Evolutionary conservation across 139 green algal species (phyloP), one percentile per base, ranked within the genome.

Genomic region (Tetradesmus lagerheimii): DNA sequence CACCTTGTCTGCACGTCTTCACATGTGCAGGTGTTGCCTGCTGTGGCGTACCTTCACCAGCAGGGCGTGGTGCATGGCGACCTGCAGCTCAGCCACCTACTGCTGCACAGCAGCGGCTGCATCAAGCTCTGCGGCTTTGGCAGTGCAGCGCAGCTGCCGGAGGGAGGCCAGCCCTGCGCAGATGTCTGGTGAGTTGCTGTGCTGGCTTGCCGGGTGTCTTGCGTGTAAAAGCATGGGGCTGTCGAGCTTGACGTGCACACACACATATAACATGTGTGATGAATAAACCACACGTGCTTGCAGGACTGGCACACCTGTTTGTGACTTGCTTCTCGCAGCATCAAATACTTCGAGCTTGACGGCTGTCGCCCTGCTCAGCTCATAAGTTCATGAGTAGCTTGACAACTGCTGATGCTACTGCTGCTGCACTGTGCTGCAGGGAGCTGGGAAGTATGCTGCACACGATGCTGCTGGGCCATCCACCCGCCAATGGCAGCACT

Each of bases 61-160:
- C 64, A 64, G 27, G 66, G 64, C n/a, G 25, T 89, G 3, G 41
- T 43, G 23, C 66, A 89, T 34, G 25, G 71, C 6, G 37, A 82
- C 38, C 38, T 89, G 62, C 31, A 39, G 62, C 84, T 81, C 38
- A 53, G 25, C 4, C 39, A 34, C 64, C 38, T 89, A 37, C 62
- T 89, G 29, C 67, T 83, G 20, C 29, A 83, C 85, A 80, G 15
- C 38, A 23, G 43, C 20, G 41, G 43, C 29, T 27, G 37, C 41
- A 78, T 83, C 29, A 83, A 83, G 85, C 67, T 83, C 0, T 31
- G 85, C 29, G 38, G 31, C 85, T 89, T 89, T 43, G 67, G 85
- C 27, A 41, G 29, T 41, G 66, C 85, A 66, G 39, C 38, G 2
- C 38, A 27, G n/a, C 0, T 77, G 16, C 14, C 50, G 29, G 82